These are phyloP conservation scores for Trifolium dubium DNA, from an alignment of 306 rosid genomes.

Conservation along the genomic window DNA sequence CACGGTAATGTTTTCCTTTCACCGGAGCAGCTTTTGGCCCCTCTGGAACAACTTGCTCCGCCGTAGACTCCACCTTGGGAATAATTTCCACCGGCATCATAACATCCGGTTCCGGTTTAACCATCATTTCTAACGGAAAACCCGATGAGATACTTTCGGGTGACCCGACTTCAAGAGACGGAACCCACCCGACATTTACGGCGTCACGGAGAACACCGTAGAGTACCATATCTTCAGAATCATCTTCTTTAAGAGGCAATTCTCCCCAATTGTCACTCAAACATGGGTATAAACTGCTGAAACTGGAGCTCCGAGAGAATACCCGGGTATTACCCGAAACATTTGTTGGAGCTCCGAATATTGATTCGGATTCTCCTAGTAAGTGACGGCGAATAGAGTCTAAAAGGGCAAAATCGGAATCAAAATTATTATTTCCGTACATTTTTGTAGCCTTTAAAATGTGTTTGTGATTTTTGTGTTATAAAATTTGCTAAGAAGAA, in stretches of 20 bases:
- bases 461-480: neutral
- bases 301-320: conserved; percentile 69
- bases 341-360: conserved; percentile 30
- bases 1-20: conserved; percentile 92
- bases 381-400: conserved; percentile 78
- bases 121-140: neutral
- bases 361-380: conserved; percentile 59
- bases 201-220: conserved; percentile 85
- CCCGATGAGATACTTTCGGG: conserved; percentile 38
- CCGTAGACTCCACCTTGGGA: neutral
- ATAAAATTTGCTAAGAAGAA: neutral
- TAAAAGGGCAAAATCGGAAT: conserved; percentile 57
- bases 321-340: conserved; percentile 44
- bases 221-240: conserved; percentile 88
- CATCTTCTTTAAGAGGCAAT: conserved; percentile 79
- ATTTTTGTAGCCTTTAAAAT: conserved; percentile 8
- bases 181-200: conserved; percentile 79
- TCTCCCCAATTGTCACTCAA: conserved; percentile 81
- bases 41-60: neutral
- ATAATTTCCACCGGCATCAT: conserved; percentile 11
- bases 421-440: conserved; percentile 42
- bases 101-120: conserved; percentile 63
- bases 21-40: conserved; percentile 40
- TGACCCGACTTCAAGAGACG: conserved; percentile 54
- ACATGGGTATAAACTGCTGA: conserved; percentile 71